Evolutionary conservation across 2,329 filamentous ascomycete genomes (phyloP).

Genomic region (Xylariaceae sp.): DNA sequence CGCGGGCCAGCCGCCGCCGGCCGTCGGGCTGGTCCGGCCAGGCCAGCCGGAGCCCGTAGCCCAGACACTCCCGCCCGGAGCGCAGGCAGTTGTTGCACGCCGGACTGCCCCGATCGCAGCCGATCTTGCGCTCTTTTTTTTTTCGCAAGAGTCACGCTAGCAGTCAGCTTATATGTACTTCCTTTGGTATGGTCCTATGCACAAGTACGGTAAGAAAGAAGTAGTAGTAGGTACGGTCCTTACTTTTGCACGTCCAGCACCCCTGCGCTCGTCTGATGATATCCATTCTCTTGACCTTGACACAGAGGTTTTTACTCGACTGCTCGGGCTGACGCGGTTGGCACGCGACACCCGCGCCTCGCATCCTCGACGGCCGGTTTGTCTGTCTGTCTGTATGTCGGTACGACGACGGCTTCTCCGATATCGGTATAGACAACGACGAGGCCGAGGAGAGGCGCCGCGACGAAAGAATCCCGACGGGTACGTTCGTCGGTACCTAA

Average conservation of each 20-base stretch:
- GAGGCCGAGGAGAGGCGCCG: conserved; percentile 18
- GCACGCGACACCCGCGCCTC: too few relatives aligned
- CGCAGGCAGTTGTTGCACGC: conserved; percentile 36
- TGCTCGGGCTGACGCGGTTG: too few relatives aligned
- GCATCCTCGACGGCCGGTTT: too few relatives aligned
- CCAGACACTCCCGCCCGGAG: conserved; percentile 33
- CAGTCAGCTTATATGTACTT: conserved; percentile 2
- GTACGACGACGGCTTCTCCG: neutral
- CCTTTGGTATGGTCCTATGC: conserved; percentile 3
- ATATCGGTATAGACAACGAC: conserved; percentile 12
- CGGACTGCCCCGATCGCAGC: conserved; percentile 36
- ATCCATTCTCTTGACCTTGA: conserved; percentile 25
- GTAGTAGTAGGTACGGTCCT: conserved; percentile 12
- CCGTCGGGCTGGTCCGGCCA: conserved; percentile 42
- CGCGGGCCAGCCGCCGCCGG: conserved; percentile 25
- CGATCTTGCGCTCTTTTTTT: conserved; percentile 39
- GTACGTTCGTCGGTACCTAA: too few relatives aligned
- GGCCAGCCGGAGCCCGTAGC: conserved; percentile 37
- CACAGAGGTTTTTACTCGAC: too few relatives aligned
- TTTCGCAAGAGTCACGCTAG: too few relatives aligned
- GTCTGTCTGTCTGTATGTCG: conserved; percentile 12
- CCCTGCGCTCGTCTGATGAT: conserved; percentile 26
- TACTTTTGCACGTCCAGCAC: conserved; percentile 38
- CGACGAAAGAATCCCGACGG: conserved; percentile 15
- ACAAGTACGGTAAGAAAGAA: too few relatives aligned